Base-by-base conservation (phyloP, 2,329 filamentous ascomycete genomes). In the Onygenales sp. region DNA sequence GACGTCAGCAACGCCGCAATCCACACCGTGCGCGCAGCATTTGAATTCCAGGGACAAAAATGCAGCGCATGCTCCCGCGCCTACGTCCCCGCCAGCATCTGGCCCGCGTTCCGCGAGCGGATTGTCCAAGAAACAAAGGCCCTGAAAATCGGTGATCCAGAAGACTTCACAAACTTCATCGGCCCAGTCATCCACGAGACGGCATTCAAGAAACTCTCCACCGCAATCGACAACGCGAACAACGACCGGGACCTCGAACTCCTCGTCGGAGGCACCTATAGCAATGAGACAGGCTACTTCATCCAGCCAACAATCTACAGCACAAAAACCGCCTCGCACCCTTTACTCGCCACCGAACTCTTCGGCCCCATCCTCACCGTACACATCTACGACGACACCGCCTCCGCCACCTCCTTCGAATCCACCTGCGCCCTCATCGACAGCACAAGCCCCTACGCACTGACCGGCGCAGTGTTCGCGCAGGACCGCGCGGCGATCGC, bases 21-120 rank as follows among this genome's bases (percentile, higher is more conserved):
- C 59, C 86, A 94, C 69, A 93, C 88, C 5, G 81, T 95, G 35
- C 87, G 90, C 53, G 89, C 87, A 47, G 89, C 89, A 2, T 95
- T 94, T 65, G 90, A 95, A 70, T 95, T 84, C 76, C 88, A 93
- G 69, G 89, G 89, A 49, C 89, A 95, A 71, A 95, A 95, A 73
- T 95, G 89, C 78, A 89, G 85, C 62, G 89, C 89, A 54, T 89
- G 86, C 21, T 92, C 87, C 32, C 83, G 89, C 32, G 75, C 82
- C 48, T 95, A 95, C 71, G 81, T 93, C 3, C 83, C 89, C 36
- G 78, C 81, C 63, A 92, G 87, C 2, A 70, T 86, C 46, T 90
- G 86, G 81, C 79, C 85, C 8, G 74, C 84, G 57, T 89, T 92
- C 73, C 81, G 83, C 65, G 71, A 82, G 59, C 77, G 79, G 53